phyloP scores from a whole-genome alignment of 2,329 filamentous ascomycete genomes.

The Fusarium zealandicum region DNA sequence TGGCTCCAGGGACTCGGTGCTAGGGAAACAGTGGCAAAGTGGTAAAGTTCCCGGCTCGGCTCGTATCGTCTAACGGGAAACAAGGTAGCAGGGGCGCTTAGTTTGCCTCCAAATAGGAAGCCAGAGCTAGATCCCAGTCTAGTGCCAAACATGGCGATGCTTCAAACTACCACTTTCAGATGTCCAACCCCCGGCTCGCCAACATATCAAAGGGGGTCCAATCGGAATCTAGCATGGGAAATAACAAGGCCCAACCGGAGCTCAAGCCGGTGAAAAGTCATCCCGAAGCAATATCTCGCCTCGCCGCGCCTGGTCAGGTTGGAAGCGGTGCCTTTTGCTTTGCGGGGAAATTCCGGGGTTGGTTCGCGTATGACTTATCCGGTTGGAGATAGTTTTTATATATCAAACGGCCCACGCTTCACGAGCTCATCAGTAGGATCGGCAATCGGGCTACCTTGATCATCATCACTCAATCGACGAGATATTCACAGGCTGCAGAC shows the following conservation, averaged over 20 bases:
- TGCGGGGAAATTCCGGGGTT: too few relatives aligned
- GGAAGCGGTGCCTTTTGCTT: too few relatives aligned
- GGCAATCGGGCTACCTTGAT: not conserved
- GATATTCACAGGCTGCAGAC: not conserved
- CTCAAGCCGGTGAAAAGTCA: too few relatives aligned
- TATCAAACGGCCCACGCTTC: not conserved
- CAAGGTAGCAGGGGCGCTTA: not conserved
- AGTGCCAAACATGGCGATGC: conserved; percentile 1
- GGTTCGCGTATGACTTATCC: too few relatives aligned
- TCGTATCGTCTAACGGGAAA: not conserved
- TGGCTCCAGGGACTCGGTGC: not conserved
- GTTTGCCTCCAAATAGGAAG: not conserved
- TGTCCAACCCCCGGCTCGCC: too few relatives aligned
- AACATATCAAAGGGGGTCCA: not conserved
- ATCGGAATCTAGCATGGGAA: not conserved
- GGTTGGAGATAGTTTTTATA: too few relatives aligned
- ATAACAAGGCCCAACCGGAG: too few relatives aligned
- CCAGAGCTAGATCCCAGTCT: not conserved
- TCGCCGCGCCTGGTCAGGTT: too few relatives aligned
- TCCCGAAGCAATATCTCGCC: too few relatives aligned
- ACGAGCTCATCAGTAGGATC: not conserved
- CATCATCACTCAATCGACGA: too few relatives aligned
- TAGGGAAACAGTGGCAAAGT: not conserved
- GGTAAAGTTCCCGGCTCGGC: not conserved
- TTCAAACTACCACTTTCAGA: not conserved